phyloP scores from a whole-genome alignment of 805 yeast genomes.

The Saccharomyces kudriavzevii region DNA sequence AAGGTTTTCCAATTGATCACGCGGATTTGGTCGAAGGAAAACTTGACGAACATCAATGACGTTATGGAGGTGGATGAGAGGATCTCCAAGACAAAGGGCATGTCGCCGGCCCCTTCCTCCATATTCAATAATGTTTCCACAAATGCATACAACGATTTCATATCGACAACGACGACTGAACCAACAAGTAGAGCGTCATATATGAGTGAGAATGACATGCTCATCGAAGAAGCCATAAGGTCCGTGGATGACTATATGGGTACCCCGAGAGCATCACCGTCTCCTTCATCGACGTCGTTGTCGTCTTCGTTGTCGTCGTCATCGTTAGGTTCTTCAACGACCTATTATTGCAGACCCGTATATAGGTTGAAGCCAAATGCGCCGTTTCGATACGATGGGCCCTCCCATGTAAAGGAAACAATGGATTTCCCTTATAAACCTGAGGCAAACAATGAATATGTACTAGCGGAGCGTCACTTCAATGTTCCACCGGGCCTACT shows the following conservation, averaged over 20 bases:
- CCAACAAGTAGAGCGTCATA: constrained; percentile 25
- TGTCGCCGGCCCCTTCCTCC: neutral
- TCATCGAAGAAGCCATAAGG: constrained; percentile 32
- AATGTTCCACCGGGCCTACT: constrained; percentile 73
- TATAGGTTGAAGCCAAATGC: constrained; percentile 30
- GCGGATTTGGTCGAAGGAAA: constrained; percentile 48
- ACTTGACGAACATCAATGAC: neutral
- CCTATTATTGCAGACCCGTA: neutral
- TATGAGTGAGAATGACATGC: constrained; percentile 18
- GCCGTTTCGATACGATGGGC: constrained; percentile 50
- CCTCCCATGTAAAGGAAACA: constrained; percentile 56
- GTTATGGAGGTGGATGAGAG: neutral
- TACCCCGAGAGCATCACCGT: neutral
- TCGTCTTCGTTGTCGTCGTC: neutral
- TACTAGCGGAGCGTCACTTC: constrained; percentile 44
- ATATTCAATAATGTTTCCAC: neutral
- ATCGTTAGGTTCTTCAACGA: neutral
- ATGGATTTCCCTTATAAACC: constrained; percentile 35
- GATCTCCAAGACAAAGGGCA: neutral
- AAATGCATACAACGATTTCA: constrained; percentile 15
- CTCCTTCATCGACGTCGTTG: constrained; percentile 1
- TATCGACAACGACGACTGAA: constrained; percentile 3
- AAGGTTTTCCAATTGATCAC: constrained; percentile 60
- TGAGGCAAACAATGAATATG: constrained; percentile 40
- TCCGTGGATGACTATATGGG: constrained; percentile 35